Evolutionary conservation across 2,329 filamentous ascomycete genomes (phyloP).

Genomic region (Shiraia bambusicola): DNA sequence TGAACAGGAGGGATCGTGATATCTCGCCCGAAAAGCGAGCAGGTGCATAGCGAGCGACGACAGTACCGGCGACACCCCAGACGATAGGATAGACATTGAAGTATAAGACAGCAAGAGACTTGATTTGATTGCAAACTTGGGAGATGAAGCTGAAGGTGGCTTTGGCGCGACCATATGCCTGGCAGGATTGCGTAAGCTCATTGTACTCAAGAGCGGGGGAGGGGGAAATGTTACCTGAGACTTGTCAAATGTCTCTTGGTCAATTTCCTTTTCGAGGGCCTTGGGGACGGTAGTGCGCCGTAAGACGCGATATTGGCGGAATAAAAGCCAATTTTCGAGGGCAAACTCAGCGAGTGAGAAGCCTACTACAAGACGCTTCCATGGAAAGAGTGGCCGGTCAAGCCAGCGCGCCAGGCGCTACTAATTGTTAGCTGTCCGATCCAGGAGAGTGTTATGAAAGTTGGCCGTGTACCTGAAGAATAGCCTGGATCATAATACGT

Average conservation of each 20-base stretch:
- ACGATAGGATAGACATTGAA: constrained; percentile 88
- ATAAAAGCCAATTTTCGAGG: constrained; percentile 84
- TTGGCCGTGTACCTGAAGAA: constrained; percentile 31
- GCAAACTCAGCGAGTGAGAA: constrained; percentile 91
- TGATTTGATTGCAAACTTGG: constrained; percentile 80
- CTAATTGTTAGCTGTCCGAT: constrained; percentile 12
- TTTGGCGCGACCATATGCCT: constrained; percentile 92
- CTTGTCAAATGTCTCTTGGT: constrained; percentile 89
- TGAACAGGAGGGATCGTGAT: constrained; percentile 87
- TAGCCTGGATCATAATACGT: constrained; percentile 40
- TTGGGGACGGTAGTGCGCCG: constrained; percentile 78
- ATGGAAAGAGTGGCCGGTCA: constrained; percentile 90
- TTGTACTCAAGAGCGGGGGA: constrained; percentile 3
- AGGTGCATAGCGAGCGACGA: constrained; percentile 74
- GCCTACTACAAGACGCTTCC: constrained; percentile 93
- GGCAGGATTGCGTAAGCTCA: constrained; percentile 18
- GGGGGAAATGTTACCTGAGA: constrained; percentile 60
- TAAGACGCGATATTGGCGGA: constrained; percentile 86
- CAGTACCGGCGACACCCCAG: constrained; percentile 77
- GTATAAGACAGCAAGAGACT: constrained; percentile 87
- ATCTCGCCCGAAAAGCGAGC: constrained; percentile 86
- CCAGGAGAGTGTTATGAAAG: background rate
- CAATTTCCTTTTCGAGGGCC: constrained; percentile 84
- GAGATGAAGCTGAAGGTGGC: constrained; percentile 82
- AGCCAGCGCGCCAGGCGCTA: constrained; percentile 77